Evolutionary conservation across 805 yeast species (phyloP), one percentile per base, ranked within the genome.

Genomic region (Teunomyces atbi): DNA sequence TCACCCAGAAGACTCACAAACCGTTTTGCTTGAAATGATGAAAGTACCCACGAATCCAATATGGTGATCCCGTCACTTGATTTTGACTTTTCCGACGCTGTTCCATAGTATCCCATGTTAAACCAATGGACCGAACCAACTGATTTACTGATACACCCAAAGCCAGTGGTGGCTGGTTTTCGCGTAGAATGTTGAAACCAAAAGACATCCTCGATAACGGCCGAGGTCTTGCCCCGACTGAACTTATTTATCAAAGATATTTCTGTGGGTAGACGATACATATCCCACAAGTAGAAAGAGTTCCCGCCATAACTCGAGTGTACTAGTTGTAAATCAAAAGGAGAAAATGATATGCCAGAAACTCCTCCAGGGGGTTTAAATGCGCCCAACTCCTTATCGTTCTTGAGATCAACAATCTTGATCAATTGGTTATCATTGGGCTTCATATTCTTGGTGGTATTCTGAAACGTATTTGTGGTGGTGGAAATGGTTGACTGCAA

Each of bases 71-170:
- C 26, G 34, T 45, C 12, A 15, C 13, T n/a, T 13, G 35, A 33
- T 19, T 35, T 20, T 52, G 36, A 58, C 57, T 39, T 61, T 64
- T 1, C 39, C 15, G 21, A 19, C 12, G 73, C 74, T 10, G 26
- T 23, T 5, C 62, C 58, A 50, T 57, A 55, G 47, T 76, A 74
- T 48, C 74, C 77, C 41, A 68, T 61, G 44, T 73, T 73, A 58
- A 78, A 84, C 76, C 84, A 81, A 55, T 84, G 89, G 15, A 84
- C 61, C 1, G 86, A 76, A 0, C 89, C 89, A 11, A 77, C 69
- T 4, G 70, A 61, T 45, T 69, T 66, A 20, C 84, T 83, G 13
- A 81, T 68, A 35, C 83, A 65, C 0, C 83, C 79, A 49, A 83
- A 70, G 2, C 75, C 75, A 11, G 65, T 64, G 45, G 69, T 71